phyloP scores from a whole-genome alignment of 495 filamentous ascomycete species.

The Lasiosphaeria hispida region DNA sequence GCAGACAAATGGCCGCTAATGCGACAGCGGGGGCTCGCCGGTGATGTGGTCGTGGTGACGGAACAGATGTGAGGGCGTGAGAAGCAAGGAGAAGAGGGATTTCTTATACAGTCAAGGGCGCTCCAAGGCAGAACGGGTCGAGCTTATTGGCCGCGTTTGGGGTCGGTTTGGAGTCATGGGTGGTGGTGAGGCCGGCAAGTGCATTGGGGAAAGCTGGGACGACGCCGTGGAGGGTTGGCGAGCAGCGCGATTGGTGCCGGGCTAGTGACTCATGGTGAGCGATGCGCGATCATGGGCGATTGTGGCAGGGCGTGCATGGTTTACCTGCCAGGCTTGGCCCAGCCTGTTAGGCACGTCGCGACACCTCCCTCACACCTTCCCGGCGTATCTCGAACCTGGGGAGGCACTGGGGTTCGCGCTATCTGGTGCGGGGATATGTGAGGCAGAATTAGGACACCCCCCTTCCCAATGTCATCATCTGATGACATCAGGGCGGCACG shows the following conservation, averaged over 20 bases:
- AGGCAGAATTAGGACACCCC: too few relatives aligned
- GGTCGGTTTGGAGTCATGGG: constrained; percentile 1
- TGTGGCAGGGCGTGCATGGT: constrained; percentile 4
- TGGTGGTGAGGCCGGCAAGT: background rate
- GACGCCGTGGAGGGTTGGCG: constrained; percentile 4
- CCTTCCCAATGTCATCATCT: too few relatives aligned
- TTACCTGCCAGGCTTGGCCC: too few relatives aligned
- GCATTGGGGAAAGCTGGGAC: background rate
- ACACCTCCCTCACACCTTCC: too few relatives aligned
- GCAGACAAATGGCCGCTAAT: background rate
- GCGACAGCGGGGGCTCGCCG: constrained; percentile 10
- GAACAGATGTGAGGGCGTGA: background rate
- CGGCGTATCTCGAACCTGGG: too few relatives aligned
- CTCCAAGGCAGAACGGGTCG: background rate
- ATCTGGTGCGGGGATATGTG: too few relatives aligned
- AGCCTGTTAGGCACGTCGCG: too few relatives aligned
- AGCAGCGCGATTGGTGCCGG: background rate
- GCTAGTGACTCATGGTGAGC: constrained; percentile 5
- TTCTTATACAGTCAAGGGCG: constrained; percentile 1
- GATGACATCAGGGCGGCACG: too few relatives aligned
- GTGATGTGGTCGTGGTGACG: constrained; percentile 12
- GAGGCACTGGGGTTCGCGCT: too few relatives aligned
- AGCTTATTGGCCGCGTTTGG: constrained; percentile 1
- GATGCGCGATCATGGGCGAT: background rate
- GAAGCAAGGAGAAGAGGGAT: constrained; percentile 3